phyloP scores from a whole-genome alignment of 805 yeast species.

The Candida silvicultrix region DNA sequence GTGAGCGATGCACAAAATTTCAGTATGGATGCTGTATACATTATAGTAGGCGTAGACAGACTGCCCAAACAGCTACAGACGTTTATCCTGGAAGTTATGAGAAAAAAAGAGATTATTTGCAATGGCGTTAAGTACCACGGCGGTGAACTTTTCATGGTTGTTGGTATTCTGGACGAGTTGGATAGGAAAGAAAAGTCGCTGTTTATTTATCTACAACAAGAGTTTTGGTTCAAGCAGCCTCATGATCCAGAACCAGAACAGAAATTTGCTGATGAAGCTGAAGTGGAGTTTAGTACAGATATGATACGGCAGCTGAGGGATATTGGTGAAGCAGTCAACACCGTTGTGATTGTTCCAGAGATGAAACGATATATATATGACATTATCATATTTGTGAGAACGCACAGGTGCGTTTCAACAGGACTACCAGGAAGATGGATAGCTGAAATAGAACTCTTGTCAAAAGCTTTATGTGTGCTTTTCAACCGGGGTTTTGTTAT shows the following conservation, averaged over 20 bases:
- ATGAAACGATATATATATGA: constrained; percentile 50
- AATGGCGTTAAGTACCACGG: not conserved
- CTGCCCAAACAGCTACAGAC: constrained; percentile 3
- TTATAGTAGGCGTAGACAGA: constrained; percentile 8
- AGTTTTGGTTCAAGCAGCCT: constrained; percentile 28
- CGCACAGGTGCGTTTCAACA: constrained; percentile 45
- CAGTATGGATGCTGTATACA: constrained; percentile 1
- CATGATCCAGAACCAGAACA: constrained; percentile 12
- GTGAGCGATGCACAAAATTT: constrained; percentile 8
- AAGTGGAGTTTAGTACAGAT: not conserved
- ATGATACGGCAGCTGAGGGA: constrained; percentile 1
- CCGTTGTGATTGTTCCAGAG: constrained; percentile 39
- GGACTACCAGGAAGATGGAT: constrained; percentile 46
- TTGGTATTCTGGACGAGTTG: constrained; percentile 17
- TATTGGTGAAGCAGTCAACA: constrained; percentile 3
- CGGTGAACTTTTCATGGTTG: constrained; percentile 11
- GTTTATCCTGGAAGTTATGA: constrained; percentile 3
- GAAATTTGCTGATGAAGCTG: not conserved
- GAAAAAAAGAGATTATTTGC: not conserved
- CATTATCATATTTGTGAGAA: constrained; percentile 43
- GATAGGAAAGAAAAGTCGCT: constrained; percentile 14
- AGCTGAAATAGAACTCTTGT: constrained; percentile 34
- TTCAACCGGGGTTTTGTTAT: constrained; percentile 37
- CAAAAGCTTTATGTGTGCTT: constrained; percentile 35
- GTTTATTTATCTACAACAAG: constrained; percentile 15